Evolutionary conservation across 768 basidiomycete genomes (phyloP).

Genomic region (Boletus rubroflammeus): DNA sequence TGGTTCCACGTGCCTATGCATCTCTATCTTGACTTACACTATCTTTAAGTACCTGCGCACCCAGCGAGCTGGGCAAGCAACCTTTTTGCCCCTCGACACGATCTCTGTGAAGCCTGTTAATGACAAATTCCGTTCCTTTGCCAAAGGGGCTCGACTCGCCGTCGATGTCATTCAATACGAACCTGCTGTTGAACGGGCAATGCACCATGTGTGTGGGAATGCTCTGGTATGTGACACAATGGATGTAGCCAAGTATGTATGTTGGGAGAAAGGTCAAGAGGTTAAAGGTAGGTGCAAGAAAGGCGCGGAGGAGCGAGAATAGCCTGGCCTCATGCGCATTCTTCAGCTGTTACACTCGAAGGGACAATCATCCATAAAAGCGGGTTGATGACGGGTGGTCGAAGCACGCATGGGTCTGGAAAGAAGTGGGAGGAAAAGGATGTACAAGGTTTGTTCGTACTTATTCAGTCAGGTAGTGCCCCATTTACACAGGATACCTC

Average conservation of each 20-base stretch:
- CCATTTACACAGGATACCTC: not conserved
- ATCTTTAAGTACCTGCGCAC: constrained; percentile 82
- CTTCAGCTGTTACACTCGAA: constrained; percentile 87
- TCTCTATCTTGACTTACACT: not conserved
- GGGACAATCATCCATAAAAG: constrained; percentile 98
- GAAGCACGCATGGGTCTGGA: constrained; percentile 66
- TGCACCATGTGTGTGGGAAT: constrained; percentile 95
- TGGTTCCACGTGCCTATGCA: constrained; percentile 9
- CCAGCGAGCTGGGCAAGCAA: constrained; percentile 92
- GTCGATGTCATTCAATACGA: constrained; percentile 85
- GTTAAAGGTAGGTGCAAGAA: constrained; percentile 86
- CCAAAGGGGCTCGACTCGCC: constrained; percentile 80
- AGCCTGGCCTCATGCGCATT: not conserved
- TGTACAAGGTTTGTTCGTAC: constrained; percentile 60
- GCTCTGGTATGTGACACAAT: constrained; percentile 93
- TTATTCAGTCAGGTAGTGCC: constrained; percentile 23
- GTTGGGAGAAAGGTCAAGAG: constrained; percentile 93
- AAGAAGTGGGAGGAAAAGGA: constrained; percentile 97
- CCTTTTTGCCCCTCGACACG: constrained; percentile 97
- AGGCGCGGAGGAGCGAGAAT: constrained; percentile 9
- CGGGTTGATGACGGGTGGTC: constrained; percentile 94
- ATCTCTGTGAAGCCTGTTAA: constrained; percentile 92
- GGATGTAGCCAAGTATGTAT: constrained; percentile 86
- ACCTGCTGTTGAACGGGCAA: constrained; percentile 83
- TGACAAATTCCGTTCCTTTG: constrained; percentile 91